Percentiles rank a stretch among this genome's conserved stretches.
These are phyloP conservation scores for Microbotryum silenes-acaulis DNA, from an alignment of 1,284 basidiomycete species.

Conservation along the genomic window DNA sequence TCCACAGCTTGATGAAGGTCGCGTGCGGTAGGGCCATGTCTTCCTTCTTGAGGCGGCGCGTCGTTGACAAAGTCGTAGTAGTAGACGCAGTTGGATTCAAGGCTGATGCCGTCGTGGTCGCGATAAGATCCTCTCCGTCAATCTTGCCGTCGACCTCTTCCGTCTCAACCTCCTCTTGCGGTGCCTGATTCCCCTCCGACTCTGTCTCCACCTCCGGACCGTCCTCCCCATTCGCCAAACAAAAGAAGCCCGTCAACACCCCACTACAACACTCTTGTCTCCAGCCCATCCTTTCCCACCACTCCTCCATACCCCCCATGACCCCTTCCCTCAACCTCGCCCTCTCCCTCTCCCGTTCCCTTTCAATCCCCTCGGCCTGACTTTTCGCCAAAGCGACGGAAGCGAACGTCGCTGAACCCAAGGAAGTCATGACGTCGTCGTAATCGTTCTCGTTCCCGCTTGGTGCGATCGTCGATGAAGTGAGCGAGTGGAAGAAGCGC, in stretches of 20 bases:
- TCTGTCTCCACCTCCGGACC: too few relatives aligned
- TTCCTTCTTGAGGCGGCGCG: background rate
- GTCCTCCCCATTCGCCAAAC: slow-evolving; percentile 41
- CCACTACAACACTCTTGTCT: slow-evolving; percentile 81
- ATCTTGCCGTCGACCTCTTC: background rate
- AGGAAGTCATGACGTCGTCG: slow-evolving; percentile 45
- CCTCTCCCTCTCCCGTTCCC: slow-evolving; percentile 28
- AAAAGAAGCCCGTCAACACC: slow-evolving; percentile 83
- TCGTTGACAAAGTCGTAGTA: background rate
- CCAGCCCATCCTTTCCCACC: slow-evolving; percentile 91
- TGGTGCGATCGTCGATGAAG: slow-evolving; percentile 42
- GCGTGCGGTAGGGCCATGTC: slow-evolving; percentile 21
- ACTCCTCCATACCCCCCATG: slow-evolving; percentile 54
- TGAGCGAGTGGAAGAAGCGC: slow-evolving; percentile 80
- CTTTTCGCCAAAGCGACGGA: slow-evolving; percentile 32
- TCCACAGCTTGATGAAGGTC: slow-evolving; percentile 33
- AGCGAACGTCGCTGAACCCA: slow-evolving; percentile 51
- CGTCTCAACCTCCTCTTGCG: background rate
- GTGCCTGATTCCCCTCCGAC: too few relatives aligned
- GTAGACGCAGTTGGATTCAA: background rate
- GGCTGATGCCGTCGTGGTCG: background rate
- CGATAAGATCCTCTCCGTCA: background rate
- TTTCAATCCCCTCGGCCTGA: slow-evolving; percentile 13
- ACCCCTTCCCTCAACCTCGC: slow-evolving; percentile 29
- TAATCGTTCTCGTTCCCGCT: slow-evolving; percentile 56